A percentile compares a stretch with the other conserved stretches of the same genome.
phyloP scores from a whole-genome alignment of 75 land plant species.

The Picea sitchensis region DNA sequence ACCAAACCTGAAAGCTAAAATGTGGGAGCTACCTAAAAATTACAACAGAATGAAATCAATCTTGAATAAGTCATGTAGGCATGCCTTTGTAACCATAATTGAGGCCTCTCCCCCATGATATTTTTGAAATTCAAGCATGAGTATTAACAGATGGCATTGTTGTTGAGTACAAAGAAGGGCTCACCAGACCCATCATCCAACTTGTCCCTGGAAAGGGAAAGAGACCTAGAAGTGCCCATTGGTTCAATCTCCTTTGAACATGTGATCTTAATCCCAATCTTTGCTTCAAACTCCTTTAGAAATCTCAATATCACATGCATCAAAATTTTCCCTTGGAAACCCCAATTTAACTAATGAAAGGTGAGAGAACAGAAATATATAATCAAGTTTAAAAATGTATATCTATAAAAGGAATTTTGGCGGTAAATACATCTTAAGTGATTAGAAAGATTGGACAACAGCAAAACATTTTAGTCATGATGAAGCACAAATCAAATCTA shows the following conservation, averaged over 20 bases:
- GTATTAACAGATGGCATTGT: slow-evolving; percentile 42
- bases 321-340: neutral
- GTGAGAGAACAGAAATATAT: neutral
- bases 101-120: slow-evolving; percentile 39
- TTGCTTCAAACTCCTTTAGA: slow-evolving; percentile 43
- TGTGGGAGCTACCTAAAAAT: neutral
- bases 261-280: slow-evolving; percentile 18
- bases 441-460: no score
- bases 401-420: no score
- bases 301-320: slow-evolving; percentile 45
- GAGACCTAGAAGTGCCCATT: slow-evolving; percentile 53
- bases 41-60: neutral
- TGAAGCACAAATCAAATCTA: no score
- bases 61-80: neutral
- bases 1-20: neutral
- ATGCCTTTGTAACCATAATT: slow-evolving; percentile 50
- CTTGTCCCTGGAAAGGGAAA: slow-evolving; percentile 36
- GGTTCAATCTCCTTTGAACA: slow-evolving; percentile 43
- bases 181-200: slow-evolving; percentile 39
- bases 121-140: slow-evolving; percentile 47
- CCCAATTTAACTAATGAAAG: neutral
- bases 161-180: slow-evolving; percentile 44
- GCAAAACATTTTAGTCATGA: no score
- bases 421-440: no score
- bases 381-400: neutral